Evolutionary conservation across 2,329 filamentous ascomycete species (phyloP).

Genomic region (Dothistroma pini): DNA sequence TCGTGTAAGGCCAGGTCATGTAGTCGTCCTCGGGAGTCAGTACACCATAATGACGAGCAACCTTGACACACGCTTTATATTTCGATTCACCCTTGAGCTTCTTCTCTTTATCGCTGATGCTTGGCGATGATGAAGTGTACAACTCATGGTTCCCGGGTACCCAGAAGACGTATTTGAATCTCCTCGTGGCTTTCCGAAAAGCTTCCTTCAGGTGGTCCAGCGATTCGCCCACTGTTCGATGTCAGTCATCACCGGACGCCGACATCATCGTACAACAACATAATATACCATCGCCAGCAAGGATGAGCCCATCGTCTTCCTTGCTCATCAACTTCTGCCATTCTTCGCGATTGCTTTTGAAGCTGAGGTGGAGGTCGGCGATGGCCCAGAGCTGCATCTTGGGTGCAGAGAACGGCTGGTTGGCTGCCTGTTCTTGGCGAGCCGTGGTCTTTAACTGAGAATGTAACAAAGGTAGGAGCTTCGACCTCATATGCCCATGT

Average conservation of each 20-base stretch:
- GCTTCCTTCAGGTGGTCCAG: constrained; percentile 34
- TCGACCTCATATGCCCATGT: constrained; percentile 1
- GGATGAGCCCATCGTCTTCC: constrained; percentile 44
- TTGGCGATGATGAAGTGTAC: constrained; percentile 48
- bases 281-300: constrained; percentile 41
- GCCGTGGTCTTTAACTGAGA: neutral
- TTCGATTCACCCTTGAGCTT: constrained; percentile 50
- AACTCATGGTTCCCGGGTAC: constrained; percentile 58
- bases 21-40: constrained; percentile 57
- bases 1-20: constrained; percentile 43
- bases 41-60: constrained; percentile 52
- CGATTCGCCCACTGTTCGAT: constrained; percentile 31
- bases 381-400: constrained; percentile 42
- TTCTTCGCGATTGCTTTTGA: constrained; percentile 45
- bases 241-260: constrained; percentile 16
- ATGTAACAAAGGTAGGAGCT: neutral
- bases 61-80: constrained; percentile 53
- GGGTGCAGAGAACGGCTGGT: neutral
- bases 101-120: constrained; percentile 30
- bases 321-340: constrained; percentile 40
- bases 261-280: neutral
- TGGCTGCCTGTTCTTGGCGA: neutral
- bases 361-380: constrained; percentile 46
- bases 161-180: constrained; percentile 52
- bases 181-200: constrained; percentile 42